Evolutionary conservation across 805 yeast genomes (phyloP), one percentile per base, ranked within the genome.

Genomic region (Candida corydali): DNA sequence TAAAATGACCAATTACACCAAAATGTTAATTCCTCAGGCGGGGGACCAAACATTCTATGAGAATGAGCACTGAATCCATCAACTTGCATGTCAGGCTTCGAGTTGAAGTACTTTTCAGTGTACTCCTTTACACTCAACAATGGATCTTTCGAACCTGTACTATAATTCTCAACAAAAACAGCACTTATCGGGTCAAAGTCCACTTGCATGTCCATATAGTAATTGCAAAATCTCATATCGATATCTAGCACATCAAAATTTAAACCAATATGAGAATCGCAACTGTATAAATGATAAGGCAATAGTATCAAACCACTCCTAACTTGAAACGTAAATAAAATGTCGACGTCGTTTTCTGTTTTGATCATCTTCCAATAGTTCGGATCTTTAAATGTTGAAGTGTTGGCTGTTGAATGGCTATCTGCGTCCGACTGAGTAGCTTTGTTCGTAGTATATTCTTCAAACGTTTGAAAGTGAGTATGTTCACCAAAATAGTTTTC

Each of bases 401-500:
- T 14, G 9, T 19, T 7, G 6, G 29, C 9, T 3, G 30, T 17
- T 9, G 27, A 23, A 11, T 16, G 22, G 14, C 31, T 26, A 19
- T 26, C 31, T 14, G 6, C n/a, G 10, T 34, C 31, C 5, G 27
- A 19, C 8, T 36, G 12, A 6, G 31, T 34, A 3, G 27, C 17
- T 18, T 31, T 31, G 6, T 79, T 74, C n/a, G n/a, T n/a, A n/a
- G n/a, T n/a, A 46, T 80, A 89, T 54, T 91, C 98, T 44, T 86
- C 93, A 31, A 87, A 71, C 0, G 98, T 93, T 45, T 76, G 79
- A 54, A 93, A 93, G 47, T 80, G 86, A n/a, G 76, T 70, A 42
- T 73, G 70, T 30, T 86, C 93, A 2, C 98, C 98, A 56, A 93
- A 85, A 54, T 93, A 91, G 53, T 93, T 93, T 52, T 86, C 96